These are phyloP conservation scores for Cyamopsis tetragonoloba DNA, from an alignment of 306 rosid genomes.

Conservation along the genomic window DNA sequence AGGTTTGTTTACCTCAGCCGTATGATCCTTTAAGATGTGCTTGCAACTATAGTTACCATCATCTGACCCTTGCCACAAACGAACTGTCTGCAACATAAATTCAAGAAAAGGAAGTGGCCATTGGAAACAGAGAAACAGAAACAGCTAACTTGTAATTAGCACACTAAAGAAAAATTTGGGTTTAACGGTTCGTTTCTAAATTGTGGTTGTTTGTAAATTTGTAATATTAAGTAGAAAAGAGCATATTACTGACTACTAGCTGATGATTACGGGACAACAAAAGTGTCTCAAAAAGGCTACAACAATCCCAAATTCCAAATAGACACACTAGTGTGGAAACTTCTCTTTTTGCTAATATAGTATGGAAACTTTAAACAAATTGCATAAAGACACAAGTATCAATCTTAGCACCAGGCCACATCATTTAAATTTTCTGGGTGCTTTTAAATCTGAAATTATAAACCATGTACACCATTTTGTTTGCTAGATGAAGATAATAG, in stretches of 20 bases:
- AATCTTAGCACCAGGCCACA: neutral
- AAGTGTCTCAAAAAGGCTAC: neutral
- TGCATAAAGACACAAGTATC: neutral
- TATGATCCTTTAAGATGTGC: slow-evolving; percentile 77
- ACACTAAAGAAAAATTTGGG: neutral
- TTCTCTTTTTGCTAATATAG: no score
- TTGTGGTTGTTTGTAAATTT: neutral
- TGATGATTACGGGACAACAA: neutral
- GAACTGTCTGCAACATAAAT: slow-evolving; percentile 74
- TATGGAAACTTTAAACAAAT: neutral
- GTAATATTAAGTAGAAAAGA: neutral
- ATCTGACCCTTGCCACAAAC: slow-evolving; percentile 84
- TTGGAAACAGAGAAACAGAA: neutral
- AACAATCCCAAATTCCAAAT: neutral
- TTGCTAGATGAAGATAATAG: neutral
- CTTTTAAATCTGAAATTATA: neutral
- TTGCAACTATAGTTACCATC: slow-evolving; percentile 75
- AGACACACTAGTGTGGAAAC: neutral
- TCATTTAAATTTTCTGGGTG: neutral
- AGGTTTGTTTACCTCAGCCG: slow-evolving; percentile 66
- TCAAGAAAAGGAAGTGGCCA: slow-evolving; percentile 3
- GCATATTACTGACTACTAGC: neutral
- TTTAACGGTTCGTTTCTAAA: neutral
- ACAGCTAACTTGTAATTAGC: neutral
- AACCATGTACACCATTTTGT: neutral